Evolutionary conservation across 805 yeast species (phyloP).

Genomic region (Metschnikowia lunata): DNA sequence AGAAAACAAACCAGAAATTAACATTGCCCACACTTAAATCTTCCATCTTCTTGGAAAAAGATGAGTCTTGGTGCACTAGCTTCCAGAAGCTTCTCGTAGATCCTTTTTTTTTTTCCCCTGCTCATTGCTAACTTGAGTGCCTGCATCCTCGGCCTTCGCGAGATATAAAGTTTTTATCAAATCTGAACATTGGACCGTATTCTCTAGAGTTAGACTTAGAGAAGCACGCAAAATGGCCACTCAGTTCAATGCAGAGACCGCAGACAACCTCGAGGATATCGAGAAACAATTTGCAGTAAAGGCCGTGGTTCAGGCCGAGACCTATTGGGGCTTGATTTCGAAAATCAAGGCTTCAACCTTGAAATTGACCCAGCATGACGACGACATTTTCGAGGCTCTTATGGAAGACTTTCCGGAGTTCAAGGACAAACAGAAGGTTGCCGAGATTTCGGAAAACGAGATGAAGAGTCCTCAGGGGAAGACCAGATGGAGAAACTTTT

Average conservation of each 20-base stretch:
- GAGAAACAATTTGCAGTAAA: slow-evolving; percentile 97
- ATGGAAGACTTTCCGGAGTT: slow-evolving; percentile 86
- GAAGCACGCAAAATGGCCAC: slow-evolving; percentile 24
- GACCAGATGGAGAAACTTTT: slow-evolving; percentile 84
- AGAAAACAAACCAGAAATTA: too few relatives aligned
- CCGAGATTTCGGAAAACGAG: slow-evolving; percentile 64
- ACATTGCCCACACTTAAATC: too few relatives aligned
- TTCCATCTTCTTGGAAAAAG: too few relatives aligned
- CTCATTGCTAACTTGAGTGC: background rate
- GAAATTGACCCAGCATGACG: slow-evolving; percentile 67
- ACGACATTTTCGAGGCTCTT: slow-evolving; percentile 59
- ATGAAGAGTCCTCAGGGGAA: slow-evolving; percentile 80
- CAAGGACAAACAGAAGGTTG: slow-evolving; percentile 52
- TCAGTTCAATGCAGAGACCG: slow-evolving; percentile 76
- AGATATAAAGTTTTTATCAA: background rate
- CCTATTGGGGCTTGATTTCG: slow-evolving; percentile 80
- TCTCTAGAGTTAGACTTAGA: too few relatives aligned
- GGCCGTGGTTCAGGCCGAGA: slow-evolving; percentile 93
- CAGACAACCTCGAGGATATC: slow-evolving; percentile 92
- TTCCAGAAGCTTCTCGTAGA: slow-evolving; percentile 2
- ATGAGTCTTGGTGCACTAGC: background rate
- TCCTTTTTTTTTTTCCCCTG: background rate
- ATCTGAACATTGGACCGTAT: background rate
- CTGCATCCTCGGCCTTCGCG: slow-evolving; percentile 2
- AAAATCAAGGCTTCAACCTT: slow-evolving; percentile 76